Conservation (phyloP, 2,329 filamentous ascomycete genomes). For the Fusarium fujikuroi region DNA sequence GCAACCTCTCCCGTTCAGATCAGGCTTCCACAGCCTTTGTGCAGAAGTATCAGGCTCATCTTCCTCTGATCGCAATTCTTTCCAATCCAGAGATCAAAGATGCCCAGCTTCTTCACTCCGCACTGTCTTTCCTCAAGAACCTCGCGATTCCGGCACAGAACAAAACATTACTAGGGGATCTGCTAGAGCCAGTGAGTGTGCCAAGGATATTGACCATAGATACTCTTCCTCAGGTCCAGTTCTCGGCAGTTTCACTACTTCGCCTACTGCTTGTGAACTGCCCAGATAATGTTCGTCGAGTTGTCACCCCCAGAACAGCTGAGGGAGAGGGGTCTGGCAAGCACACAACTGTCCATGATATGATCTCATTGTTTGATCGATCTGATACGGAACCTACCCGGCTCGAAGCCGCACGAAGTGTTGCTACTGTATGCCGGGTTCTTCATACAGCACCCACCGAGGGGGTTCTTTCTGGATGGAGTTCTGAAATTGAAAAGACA, state of each 20-base stretch:
- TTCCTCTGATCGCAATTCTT: slow-evolving; percentile 59
- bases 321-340: slow-evolving; percentile 45
- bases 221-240: slow-evolving; percentile 65
- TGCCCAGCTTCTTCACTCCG: slow-evolving; percentile 65
- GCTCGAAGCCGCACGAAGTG: slow-evolving; percentile 67
- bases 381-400: slow-evolving; percentile 63
- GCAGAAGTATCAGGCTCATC: slow-evolving; percentile 51
- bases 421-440: slow-evolving; percentile 64
- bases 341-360: slow-evolving; percentile 50
- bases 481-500: slow-evolving; percentile 27
- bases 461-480: slow-evolving; percentile 50
- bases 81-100: slow-evolving; percentile 53
- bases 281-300: slow-evolving; percentile 60
- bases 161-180: slow-evolving; percentile 61
- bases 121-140: slow-evolving; percentile 72
- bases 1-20: slow-evolving; percentile 71
- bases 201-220: slow-evolving; percentile 66
- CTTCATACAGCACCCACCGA: slow-evolving; percentile 57
- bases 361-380: slow-evolving; percentile 53
- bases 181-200: slow-evolving; percentile 59
- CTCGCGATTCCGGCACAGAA: slow-evolving; percentile 68
- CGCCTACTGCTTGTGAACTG: slow-evolving; percentile 66
- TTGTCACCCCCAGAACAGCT: slow-evolving; percentile 57
- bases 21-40: slow-evolving; percentile 63
- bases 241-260: slow-evolving; percentile 67